Base-by-base conservation (phyloP, 192 early-diverging fungal genomes). In the Coemansia sp. region DNA sequence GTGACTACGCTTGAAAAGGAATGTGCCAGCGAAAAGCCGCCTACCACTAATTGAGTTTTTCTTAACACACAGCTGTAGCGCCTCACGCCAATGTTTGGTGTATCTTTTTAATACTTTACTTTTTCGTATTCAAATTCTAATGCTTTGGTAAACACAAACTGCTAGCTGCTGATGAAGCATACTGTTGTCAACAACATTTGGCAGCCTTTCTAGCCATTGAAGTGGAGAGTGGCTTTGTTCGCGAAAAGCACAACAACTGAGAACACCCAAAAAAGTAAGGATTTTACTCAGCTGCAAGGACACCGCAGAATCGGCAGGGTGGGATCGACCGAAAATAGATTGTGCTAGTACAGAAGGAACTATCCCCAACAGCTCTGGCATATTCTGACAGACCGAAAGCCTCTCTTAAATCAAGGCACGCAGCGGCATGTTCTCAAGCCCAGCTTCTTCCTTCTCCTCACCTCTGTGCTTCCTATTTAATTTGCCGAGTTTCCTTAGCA, bases 281-380 rank as follows among this genome's bases (percentile, higher is more conserved):
- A 50, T 50, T 50, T 19, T 50, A 19, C 9, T 9, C 46, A 50
- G 46, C n/a, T 50, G 46, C 46, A 50, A 50, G 46, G 19, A 50
- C 46, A 50, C 8, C 54, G 5, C 31, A 35, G 31, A 57, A 57
- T 33, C 16, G 54, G 33, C 31, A 57, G 54, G 54, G 54, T 2
- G n/a, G 54, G 54, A 31, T 34, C 35, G 54, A 17, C 31, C 54
- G 35, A 57, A 34, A 57, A 34, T 57, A 57, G 54, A 57, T 57
- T 57, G 31, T 57, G 34, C 31, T 17, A 2, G 6, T 54, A 34
- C 14, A 6, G n/a, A 34, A 3, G 13, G 29, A 31, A 54, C 44
- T 17, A n/a, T 7, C 46, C 46, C 46, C 46, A 50, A 50, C 46
- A 50, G 46, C 46, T 21, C 41, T 24, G 46, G 46, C 46, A 50